Conservation (phyloP, 73 alveolate species). For the Halteria grandinella region DNA sequence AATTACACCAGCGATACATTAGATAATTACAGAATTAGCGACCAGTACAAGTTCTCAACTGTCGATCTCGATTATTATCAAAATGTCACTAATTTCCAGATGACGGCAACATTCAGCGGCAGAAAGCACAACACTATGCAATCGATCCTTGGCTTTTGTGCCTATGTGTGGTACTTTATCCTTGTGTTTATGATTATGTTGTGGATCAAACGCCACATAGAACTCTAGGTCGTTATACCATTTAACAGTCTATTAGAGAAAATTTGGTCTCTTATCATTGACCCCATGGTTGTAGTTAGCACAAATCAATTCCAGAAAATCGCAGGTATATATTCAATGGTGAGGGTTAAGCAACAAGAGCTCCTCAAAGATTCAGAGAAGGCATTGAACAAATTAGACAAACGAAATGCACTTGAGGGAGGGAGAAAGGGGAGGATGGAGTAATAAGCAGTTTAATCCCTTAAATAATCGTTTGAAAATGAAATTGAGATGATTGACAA, state of each 20-base stretch:
- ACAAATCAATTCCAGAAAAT: slow-evolving; percentile 15
- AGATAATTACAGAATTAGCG: slow-evolving; percentile 18
- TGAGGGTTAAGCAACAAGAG: not conserved
- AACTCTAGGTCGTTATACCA: slow-evolving; percentile 16
- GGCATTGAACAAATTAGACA: no score
- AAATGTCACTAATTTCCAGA: not conserved
- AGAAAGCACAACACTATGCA: not conserved
- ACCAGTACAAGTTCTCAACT: no score
- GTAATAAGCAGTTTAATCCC: no score
- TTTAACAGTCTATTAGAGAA: slow-evolving; percentile 45
- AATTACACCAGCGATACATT: slow-evolving; percentile 11
- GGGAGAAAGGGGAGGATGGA: no score
- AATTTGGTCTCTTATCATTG: slow-evolving; percentile 42
- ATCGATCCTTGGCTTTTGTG: slow-evolving; percentile 35
- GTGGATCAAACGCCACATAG: slow-evolving; percentile 16
- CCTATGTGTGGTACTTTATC: slow-evolving; percentile 28
- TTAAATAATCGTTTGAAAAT: slow-evolving; percentile 5
- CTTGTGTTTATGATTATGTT: slow-evolving; percentile 3
- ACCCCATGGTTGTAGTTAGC: slow-evolving; percentile 46
- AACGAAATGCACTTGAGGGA: no score
- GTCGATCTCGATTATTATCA: no score
- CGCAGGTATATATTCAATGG: slow-evolving; percentile 45
- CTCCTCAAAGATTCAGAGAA: no score
- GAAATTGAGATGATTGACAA: slow-evolving; percentile 46
- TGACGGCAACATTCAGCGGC: slow-evolving; percentile 2